These are phyloP conservation scores for Phytomonas sp. DNA, from an alignment of 208 protist species.

Conservation along the genomic window DNA sequence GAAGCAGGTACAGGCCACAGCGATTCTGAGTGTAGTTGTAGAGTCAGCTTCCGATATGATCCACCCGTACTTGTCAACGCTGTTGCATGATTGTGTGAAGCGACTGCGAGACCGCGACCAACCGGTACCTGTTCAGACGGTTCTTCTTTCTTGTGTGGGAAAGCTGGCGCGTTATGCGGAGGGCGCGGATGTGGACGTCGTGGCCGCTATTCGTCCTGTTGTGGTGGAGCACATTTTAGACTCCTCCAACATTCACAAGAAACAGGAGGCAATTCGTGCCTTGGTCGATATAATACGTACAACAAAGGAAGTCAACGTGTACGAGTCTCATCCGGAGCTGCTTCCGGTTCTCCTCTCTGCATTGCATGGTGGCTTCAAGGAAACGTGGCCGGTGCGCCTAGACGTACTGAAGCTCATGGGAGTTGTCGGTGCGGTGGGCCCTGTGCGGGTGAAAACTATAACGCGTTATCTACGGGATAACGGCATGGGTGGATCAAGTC, in stretches of 20 bases:
- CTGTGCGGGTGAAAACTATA: constrained; percentile 75
- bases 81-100: constrained; percentile 60
- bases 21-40: constrained; percentile 66
- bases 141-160: constrained; percentile 73
- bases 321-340: constrained; percentile 65
- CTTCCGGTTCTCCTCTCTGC: constrained; percentile 72
- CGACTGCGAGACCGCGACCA: constrained; percentile 48
- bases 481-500: constrained; percentile 4
- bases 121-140: constrained; percentile 44
- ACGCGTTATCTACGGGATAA: constrained; percentile 42
- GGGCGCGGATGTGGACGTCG: constrained; percentile 60
- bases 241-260: constrained; percentile 73
- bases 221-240: constrained; percentile 80
- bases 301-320: constrained; percentile 79
- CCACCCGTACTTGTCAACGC: constrained; percentile 71
- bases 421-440: constrained; percentile 83
- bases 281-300: constrained; percentile 83
- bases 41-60: constrained; percentile 75
- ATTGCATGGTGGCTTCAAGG: constrained; percentile 82
- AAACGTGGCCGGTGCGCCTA: constrained; percentile 77
- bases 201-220: constrained; percentile 48
- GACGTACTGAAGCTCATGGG: constrained; percentile 88
- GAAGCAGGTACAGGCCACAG: constrained; percentile 71
- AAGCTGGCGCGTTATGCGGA: constrained; percentile 79
- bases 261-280: constrained; percentile 76